Evolutionary conservation across 495 filamentous ascomycete genomes (phyloP).

Genomic region (Penicillium cataractarum): DNA sequence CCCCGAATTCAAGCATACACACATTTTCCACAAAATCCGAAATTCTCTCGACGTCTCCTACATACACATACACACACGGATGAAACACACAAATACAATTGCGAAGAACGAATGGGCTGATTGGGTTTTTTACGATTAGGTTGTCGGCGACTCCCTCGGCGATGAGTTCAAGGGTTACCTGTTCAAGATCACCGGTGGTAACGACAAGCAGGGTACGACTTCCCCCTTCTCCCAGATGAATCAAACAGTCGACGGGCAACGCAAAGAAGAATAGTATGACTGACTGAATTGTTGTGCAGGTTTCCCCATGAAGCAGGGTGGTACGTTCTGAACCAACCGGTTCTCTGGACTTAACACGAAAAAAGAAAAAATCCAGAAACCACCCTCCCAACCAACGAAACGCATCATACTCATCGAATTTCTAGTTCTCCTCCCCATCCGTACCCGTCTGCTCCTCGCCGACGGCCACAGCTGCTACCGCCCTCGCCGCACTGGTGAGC

Average conservation of each 20-base stretch:
- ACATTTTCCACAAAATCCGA: conserved; percentile 11
- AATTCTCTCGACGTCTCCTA: conserved; percentile 13
- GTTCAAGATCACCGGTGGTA: conserved; percentile 93
- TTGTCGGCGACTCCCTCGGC: conserved; percentile 84
- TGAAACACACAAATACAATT: conserved; percentile 13
- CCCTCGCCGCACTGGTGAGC: conserved; percentile 93
- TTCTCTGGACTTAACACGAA: conserved; percentile 18
- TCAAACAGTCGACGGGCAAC: background rate
- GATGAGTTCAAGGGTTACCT: conserved; percentile 98
- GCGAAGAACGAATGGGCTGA: conserved; percentile 41
- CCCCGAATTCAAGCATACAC: conserved; percentile 22
- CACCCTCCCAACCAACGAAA: background rate
- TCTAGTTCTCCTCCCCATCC: conserved; percentile 82
- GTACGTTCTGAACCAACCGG: conserved; percentile 40
- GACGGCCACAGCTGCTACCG: conserved; percentile 94
- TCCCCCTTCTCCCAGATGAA: background rate
- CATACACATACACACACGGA: conserved; percentile 13
- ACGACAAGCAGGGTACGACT: conserved; percentile 92
- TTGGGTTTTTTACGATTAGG: conserved; percentile 42
- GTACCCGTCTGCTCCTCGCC: conserved; percentile 91
- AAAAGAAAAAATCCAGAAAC: conserved; percentile 14
- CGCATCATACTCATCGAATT: conserved; percentile 35
- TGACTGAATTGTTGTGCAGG: conserved; percentile 45
- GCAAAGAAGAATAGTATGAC: conserved; percentile 20
- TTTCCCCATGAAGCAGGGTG: conserved; percentile 99